A percentile compares a stretch with the other conserved stretches of the same genome.
These are phyloP conservation scores for Colletotrichum sojae DNA, from an alignment of 2,329 filamentous ascomycete genomes.

Conservation along the genomic window DNA sequence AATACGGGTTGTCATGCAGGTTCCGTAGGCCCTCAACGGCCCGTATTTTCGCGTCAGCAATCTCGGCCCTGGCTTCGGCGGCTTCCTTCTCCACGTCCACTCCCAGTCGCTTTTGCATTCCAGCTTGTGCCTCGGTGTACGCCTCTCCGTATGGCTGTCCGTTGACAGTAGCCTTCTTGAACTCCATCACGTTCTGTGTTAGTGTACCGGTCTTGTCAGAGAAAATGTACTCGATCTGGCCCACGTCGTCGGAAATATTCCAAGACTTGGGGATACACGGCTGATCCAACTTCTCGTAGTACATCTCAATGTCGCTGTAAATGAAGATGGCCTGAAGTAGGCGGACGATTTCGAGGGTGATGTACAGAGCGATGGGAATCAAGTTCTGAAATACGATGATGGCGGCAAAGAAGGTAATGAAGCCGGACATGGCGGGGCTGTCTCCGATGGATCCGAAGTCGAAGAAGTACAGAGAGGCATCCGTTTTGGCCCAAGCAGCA, in stretches of 20 bases:
- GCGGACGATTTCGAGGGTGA: slow-evolving; percentile 95
- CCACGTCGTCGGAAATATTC: slow-evolving; percentile 98
- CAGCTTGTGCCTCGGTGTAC: slow-evolving; percentile 96
- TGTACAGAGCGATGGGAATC: slow-evolving; percentile 98
- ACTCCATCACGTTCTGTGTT: slow-evolving; percentile 97
- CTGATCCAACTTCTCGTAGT: slow-evolving; percentile 94
- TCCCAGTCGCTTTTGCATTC: slow-evolving; percentile 93
- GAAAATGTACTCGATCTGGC: slow-evolving; percentile 99
- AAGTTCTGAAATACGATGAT: slow-evolving; percentile 98
- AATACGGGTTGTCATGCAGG: slow-evolving; percentile 90
- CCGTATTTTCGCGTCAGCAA: slow-evolving; percentile 80
- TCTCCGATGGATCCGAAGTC: slow-evolving; percentile 88
- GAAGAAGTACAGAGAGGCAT: slow-evolving; percentile 85
- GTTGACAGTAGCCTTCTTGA: slow-evolving; percentile 98
- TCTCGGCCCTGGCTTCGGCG: slow-evolving; percentile 80
- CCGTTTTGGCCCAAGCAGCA: slow-evolving; percentile 80
- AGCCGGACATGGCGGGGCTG: slow-evolving; percentile 82
- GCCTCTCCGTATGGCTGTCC: slow-evolving; percentile 97
- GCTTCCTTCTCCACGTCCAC: slow-evolving; percentile 88
- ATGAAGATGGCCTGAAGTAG: slow-evolving; percentile 97
- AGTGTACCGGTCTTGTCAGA: slow-evolving; percentile 94
- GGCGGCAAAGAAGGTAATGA: slow-evolving; percentile 97
- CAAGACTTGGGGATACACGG: slow-evolving; percentile 97
- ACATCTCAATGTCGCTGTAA: slow-evolving; percentile 96
- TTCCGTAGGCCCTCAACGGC: slow-evolving; percentile 82